Evolutionary conservation across 805 yeast genomes (phyloP), one percentile per base, ranked within the genome.

Genomic region (Candida mattraensis): DNA sequence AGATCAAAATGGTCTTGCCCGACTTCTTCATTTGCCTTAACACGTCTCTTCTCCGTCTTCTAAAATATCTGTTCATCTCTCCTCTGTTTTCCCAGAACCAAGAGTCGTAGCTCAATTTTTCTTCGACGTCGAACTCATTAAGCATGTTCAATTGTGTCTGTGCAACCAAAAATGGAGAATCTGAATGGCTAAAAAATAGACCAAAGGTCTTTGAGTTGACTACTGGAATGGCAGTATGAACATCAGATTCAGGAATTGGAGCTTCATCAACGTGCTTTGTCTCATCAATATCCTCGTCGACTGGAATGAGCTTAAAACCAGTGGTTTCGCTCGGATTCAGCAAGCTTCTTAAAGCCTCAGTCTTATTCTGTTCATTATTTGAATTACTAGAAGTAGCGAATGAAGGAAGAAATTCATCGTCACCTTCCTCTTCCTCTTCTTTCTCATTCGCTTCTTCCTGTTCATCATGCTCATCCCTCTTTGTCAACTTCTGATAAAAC

Each of bases 1-100:
- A 48, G 6, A 47, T 42, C 29, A 45, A 14, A 6, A 30, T 18
- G 7, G 28, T 33, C 22, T 41, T 37, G 14, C 28, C 33, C 11
- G 36, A 37, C 43, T 56, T 72, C 48, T 72, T 75, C 48, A 69
- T 51, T 44, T 71, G 77, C 48, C 88, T 72, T 33, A 73, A 31
- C 5, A 76, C 85, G 51, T 89, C 97, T 61, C 91, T 74, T 54
- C 79, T 78, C 42, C 85, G 72, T 48, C 81, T 72, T 54, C 83
- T 82, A 58, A 89, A 76, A 36, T 80, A 86, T 43, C 84, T 74
- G 42, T 82, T 79, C 70, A 88, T 71, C 35, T 80, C 85, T 24
- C 91, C 89, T 60, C 98, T 75, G 56, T 80, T 76, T 28, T 78
- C 83, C 82, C 86, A 87, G 60, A 89, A 91, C 74, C 84, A 79